phyloP scores from a whole-genome alignment of 179 eudicot genomes.

The Drosera spatulata region DNA sequence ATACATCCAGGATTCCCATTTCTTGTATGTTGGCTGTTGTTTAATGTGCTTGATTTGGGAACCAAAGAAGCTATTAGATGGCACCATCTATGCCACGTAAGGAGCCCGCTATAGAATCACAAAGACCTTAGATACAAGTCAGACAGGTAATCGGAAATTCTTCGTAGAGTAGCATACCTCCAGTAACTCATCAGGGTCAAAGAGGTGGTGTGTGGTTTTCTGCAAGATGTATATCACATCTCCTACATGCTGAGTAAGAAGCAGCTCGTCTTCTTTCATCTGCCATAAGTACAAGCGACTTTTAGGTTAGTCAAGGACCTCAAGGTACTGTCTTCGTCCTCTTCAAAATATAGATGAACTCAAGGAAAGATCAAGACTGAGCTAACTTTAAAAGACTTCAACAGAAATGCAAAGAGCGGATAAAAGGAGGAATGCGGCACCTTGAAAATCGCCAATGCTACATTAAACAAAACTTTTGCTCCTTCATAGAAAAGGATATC shows the following conservation, averaged over 20 bases:
- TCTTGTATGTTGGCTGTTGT: too few species aligned
- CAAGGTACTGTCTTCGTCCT: not conserved
- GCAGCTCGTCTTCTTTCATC: constrained; percentile 94
- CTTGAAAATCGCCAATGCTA: constrained; percentile 90
- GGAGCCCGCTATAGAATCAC: not conserved
- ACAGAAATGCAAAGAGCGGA: not conserved
- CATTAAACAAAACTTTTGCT: constrained; percentile 72
- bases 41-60: too few species aligned
- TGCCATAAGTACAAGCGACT: constrained; percentile 18
- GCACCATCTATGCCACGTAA: too few species aligned
- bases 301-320: not conserved
- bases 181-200: constrained; percentile 93
- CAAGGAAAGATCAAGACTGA: too few species aligned
- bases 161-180: constrained; percentile 33
- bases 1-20: too few species aligned
- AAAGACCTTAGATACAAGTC: not conserved
- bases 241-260: constrained; percentile 58
- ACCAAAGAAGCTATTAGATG: too few species aligned
- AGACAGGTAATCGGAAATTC: not conserved
- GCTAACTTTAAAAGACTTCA: not conserved
- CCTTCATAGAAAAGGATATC: constrained; percentile 95
- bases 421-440: constrained; percentile 17
- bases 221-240: constrained; percentile 81
- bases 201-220: constrained; percentile 80
- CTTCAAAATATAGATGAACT: too few species aligned